phyloP scores from a whole-genome alignment of 2,329 filamentous ascomycete species.

The Colletotrichum salicis region DNA sequence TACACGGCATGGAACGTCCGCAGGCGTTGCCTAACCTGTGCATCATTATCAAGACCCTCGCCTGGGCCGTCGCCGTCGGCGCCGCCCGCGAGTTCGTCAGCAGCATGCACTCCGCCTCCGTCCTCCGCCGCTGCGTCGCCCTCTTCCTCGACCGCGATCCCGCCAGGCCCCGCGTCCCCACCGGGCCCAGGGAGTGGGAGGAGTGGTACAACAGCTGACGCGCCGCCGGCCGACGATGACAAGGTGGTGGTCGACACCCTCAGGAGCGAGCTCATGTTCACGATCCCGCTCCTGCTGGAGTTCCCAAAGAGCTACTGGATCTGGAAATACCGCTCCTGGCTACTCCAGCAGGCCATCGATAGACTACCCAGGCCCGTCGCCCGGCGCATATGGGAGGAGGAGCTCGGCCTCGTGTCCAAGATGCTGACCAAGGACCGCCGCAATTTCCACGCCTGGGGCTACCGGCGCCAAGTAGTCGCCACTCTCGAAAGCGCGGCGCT shows the following conservation, averaged over 20 bases:
- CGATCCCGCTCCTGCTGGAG: conserved; percentile 83
- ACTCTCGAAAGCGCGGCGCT: conserved; percentile 72
- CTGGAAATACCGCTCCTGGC: conserved; percentile 95
- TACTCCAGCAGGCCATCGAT: conserved; percentile 76
- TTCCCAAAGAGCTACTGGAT: conserved; percentile 99
- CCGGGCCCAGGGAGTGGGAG: conserved; percentile 54
- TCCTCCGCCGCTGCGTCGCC: conserved; percentile 70
- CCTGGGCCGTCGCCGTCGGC: conserved; percentile 63
- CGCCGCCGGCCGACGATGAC: conserved; percentile 40
- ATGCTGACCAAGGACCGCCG: conserved; percentile 88
- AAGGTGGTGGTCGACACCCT: conserved; percentile 51
- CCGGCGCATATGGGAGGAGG: conserved; percentile 80
- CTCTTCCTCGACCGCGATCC: conserved; percentile 64
- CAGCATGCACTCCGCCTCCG: conserved; percentile 66
- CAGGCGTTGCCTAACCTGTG: conserved; percentile 73
- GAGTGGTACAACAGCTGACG: conserved; percentile 65
- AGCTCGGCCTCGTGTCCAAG: conserved; percentile 84
- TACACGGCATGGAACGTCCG: conserved; percentile 93
- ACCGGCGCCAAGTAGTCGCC: conserved; percentile 82
- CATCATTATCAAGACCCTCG: conserved; percentile 65
- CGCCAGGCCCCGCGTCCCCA: conserved; percentile 56
- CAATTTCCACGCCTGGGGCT: conserved; percentile 98
- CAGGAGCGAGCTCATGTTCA: conserved; percentile 78
- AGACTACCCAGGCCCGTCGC: conserved; percentile 68
- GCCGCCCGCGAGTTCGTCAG: conserved; percentile 65